Evolutionary conservation across 2,329 filamentous ascomycete genomes (phyloP), one percentile per base, ranked within the genome.

Genomic region (Cordyceps farinosa): DNA sequence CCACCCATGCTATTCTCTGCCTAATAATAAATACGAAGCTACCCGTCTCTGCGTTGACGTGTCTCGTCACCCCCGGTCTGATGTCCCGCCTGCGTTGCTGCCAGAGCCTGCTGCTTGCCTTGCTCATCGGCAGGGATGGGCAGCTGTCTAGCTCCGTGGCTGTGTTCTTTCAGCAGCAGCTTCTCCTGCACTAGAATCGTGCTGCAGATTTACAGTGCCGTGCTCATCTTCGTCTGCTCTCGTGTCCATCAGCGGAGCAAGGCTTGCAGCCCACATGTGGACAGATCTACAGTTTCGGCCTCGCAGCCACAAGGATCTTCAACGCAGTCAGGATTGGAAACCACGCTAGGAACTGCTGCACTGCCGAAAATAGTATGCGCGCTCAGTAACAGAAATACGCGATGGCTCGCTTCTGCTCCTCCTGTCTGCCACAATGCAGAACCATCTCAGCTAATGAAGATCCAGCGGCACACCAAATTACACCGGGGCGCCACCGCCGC

Each of bases 231-330:
- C 42, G 54, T 29, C 32, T 40, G n/a, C 34, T 53, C 51, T 59
- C 34, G 45, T 51, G 22, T 59, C 55, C 13, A 50, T 27, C 56
- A 13, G 36, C 27, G 36, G 13, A 58, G 34, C 44, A 36, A 17
- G 30, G 30, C 55, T 48, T 29, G 55, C 55, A 38, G 13, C 42
- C 42, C 17, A n/a, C 38, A 61, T 42, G 27, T 53, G 57, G 48
- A 61, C 57, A 45, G 57, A 61, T 61, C 57, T 52, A 53, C 57
- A 44, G 48, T 44, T 34, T 52, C 13, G 32, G 53, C 55, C 15
- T n/a, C 9, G 29, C 17, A 52, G 29, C 17, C 57, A 34, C 27
- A 42, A 61, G n/a, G 38, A 34, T 59, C 47, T 13, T 36, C 48
- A 27, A 34, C 47, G 45, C 34, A 44, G 6, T 54, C 7, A 27